phyloP scores from a whole-genome alignment of 2,329 filamentous ascomycete species.

The Botrytis pseudocinerea region DNA sequence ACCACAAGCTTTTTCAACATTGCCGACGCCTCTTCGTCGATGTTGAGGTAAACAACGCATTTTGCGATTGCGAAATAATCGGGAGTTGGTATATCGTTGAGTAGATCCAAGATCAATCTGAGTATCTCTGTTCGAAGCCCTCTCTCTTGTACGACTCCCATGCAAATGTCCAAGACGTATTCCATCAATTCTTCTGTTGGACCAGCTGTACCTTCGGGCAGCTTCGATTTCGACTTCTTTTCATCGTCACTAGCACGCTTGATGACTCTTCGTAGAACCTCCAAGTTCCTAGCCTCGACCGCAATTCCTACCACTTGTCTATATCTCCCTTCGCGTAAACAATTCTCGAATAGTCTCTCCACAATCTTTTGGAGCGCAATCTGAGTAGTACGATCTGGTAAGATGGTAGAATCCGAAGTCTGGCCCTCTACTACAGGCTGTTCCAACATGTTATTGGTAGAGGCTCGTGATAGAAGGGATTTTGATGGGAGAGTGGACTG shows the following conservation, averaged over 20 bases:
- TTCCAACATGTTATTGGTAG: conserved; percentile 61
- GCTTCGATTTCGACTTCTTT: conserved; percentile 64
- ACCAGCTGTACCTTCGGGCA: conserved; percentile 53
- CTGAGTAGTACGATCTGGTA: conserved; percentile 69
- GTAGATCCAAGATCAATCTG: conserved; percentile 87
- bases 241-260: conserved; percentile 85
- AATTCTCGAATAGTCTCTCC: conserved; percentile 86
- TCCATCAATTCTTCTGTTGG: conserved; percentile 93
- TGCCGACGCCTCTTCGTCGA: conserved; percentile 83
- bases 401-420: conserved; percentile 41
- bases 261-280: conserved; percentile 83
- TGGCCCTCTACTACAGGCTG: conserved; percentile 46
- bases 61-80: conserved; percentile 98
- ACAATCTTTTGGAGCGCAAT: conserved; percentile 80
- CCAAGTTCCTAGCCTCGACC: conserved; percentile 88
- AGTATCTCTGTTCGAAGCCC: conserved; percentile 81
- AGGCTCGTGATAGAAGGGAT: conserved; percentile 84
- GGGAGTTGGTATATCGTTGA: conserved; percentile 87
- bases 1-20: conserved; percentile 78
- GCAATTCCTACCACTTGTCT: conserved; percentile 96
- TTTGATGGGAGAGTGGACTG: conserved; percentile 92
- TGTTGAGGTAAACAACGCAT: conserved; percentile 93
- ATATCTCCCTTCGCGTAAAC: conserved; percentile 82
- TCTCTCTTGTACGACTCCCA: conserved; percentile 95
- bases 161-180: conserved; percentile 92